A percentile compares a stretch with the other conserved stretches of the same genome.
Evolutionary conservation across 2,329 filamentous ascomycete species (phyloP).

Genomic region (Penicillium sp.): DNA sequence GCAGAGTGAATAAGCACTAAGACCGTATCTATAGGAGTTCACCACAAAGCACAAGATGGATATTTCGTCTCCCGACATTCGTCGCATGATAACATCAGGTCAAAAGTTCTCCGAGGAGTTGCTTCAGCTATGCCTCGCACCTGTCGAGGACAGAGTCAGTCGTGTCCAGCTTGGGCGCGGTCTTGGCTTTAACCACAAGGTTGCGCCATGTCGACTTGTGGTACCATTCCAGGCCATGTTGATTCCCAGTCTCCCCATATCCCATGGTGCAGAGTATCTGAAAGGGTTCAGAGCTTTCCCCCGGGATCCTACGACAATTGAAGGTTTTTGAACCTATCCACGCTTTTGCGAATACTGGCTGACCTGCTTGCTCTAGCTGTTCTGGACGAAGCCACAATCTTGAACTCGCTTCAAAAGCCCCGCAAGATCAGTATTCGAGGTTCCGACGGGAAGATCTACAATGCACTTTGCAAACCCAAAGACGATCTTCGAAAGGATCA

Average conservation of each 20-base stretch:
- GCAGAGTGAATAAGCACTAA: not conserved
- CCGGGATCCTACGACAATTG: conserved; percentile 79
- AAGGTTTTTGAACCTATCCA: conserved; percentile 35
- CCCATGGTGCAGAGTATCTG: conserved; percentile 67
- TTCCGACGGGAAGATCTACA: conserved; percentile 84
- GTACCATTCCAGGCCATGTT: conserved; percentile 85
- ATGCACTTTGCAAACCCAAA: conserved; percentile 93
- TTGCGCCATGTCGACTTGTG: conserved; percentile 78
- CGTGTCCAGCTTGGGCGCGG: conserved; percentile 74
- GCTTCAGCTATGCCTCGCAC: conserved; percentile 75
- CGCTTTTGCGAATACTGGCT: conserved; percentile 5
- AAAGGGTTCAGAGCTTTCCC: conserved; percentile 81
- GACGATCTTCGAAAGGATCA: conserved; percentile 97
- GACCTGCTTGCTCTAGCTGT: conserved; percentile 51
- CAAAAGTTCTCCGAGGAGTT: conserved; percentile 82
- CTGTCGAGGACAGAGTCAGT: conserved; percentile 68
- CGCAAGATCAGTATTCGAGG: conserved; percentile 85
- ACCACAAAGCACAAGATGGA: conserved; percentile 50
- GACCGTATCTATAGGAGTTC: conserved; percentile 43
- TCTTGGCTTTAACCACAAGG: conserved; percentile 79
- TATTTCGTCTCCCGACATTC: conserved; percentile 58
- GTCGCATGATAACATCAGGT: conserved; percentile 70
- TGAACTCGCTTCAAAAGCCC: conserved; percentile 89
- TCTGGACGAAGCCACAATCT: conserved; percentile 81
- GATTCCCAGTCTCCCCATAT: conserved; percentile 73